Base-by-base conservation (phyloP, 306 rosid genomes). In the Corylus heterophylla region DNA sequence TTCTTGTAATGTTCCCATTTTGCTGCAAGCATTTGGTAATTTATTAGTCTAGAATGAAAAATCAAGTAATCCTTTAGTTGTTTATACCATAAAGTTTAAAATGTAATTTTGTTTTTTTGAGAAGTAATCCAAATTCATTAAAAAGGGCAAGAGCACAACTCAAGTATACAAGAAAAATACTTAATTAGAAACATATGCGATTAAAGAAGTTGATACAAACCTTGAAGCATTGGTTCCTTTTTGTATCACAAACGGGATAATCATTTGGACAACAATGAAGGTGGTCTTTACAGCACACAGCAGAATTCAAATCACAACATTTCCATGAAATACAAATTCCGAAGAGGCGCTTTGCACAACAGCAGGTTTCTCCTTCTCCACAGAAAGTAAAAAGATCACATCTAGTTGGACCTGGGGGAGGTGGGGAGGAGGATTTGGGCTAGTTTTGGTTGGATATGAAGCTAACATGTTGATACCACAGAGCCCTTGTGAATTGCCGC, bases 401-500 rank as follows among this genome's bases (percentile, higher is more conserved):
- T 77, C 17, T 87, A 4, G 89, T 82, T 3, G 98, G 98, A 80
- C 87, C 84, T 49, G 98, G 97, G 4, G 94, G 79, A 17, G 93
- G 89, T 39, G 97, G 82, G 86, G 51, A 71, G 98, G 97, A 48
- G 98, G 98, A 74, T 94, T 94, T 7, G 85, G 93, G 22, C 83
- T 80, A 1, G 90, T 87, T 91, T 92, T 92, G 50, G 85, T 82
- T 10, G 98, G 98, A 88, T 91, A 95, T 5, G 96, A 92, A 71
- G 98, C 94, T 74, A 91, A 82, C 85, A 75, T 84, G 88, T 94
- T 92, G 86, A 94, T 92, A 56, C 98, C 98, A 64, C 98, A 94
- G 7, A 92, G 3, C 74, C 98, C 98, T 68, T 83, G 62, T 11
- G 91, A 73, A 80, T 80, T 77, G 64, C 86, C 88, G 3, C 68